Base-by-base conservation (phyloP, 2,329 filamentous ascomycete species). In the Tolypocladium inflatum region DNA sequence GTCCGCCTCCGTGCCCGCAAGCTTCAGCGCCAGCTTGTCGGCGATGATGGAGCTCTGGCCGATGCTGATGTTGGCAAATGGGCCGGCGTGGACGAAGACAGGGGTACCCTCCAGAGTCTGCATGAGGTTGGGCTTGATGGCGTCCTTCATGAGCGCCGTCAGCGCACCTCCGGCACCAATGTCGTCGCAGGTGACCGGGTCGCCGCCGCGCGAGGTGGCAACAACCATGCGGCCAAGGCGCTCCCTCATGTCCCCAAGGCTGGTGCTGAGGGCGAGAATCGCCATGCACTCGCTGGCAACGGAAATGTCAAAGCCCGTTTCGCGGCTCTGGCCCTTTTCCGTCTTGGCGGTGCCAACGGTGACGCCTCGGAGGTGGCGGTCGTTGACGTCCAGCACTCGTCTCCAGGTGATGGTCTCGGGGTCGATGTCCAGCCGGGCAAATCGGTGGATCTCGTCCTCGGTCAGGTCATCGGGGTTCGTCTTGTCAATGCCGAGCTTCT, bases 121-220 rank as follows among this genome's bases (percentile, higher is more conserved):
- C 94, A 99, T 97, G 63, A 99, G 79, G 76, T 97, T 99, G 60
- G 94, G 94, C 81, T 99, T 99, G 77, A 97, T 96, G 58, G 94
- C 92, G 74, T 99, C 94, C 77, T 89, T 94, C 90, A 99, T 97
- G 67, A 99, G 80, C 37, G 92, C 93, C 50, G 94, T 91, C 63
- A 99, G 79, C 55, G 94, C 94, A 66, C 94, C 94, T 57, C 92
- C 92, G 23, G 87, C 90, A 64, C 94, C 94, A 67, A 99, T 85
- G 69, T 99, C 94, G 70, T 99, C 94, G 68, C 91, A 96, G 59
- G 94, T 97, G 54, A 99, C 88, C 1, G 94, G 90, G 61, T 97
- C 92, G 55, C 94, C 94, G 63, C 78, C 80, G 67, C 81, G 86
- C 48, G 92, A 97, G 60, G 88, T 92, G 59, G 90, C 94, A 63